These are phyloP conservation scores for Cyberlindnera mrakii DNA, from an alignment of 805 yeast genomes.

Conservation along the genomic window DNA sequence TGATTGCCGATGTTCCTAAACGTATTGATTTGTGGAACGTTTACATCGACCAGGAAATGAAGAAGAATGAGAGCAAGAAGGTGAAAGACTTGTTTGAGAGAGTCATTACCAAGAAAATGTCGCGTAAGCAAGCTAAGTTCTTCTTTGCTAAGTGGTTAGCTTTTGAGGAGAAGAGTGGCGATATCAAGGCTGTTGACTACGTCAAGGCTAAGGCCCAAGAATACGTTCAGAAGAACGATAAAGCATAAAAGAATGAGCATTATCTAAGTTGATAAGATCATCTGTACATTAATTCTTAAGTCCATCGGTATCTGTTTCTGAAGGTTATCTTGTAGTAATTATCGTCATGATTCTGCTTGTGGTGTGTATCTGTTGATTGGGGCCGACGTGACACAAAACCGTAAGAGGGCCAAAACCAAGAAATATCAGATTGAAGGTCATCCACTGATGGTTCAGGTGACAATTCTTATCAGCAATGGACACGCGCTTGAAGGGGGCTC, in stretches of 20 bases:
- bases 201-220: constrained; percentile 90
- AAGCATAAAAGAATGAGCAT: background rate
- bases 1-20: constrained; percentile 83
- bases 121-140: constrained; percentile 87
- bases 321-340: too few species aligned
- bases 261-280: background rate
- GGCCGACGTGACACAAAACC: background rate
- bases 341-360: background rate
- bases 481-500: background rate
- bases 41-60: constrained; percentile 89
- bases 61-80: constrained; percentile 55
- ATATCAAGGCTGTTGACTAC: constrained; percentile 66
- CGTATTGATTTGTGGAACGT: constrained; percentile 94
- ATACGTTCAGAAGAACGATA: constrained; percentile 39
- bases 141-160: constrained; percentile 90
- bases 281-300: background rate
- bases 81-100: constrained; percentile 82
- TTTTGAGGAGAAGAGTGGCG: constrained; percentile 65
- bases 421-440: background rate
- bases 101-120: constrained; percentile 56
- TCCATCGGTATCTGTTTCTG: too few species aligned
- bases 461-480: background rate
- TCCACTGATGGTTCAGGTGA: background rate
- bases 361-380: background rate
- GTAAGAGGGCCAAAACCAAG: background rate